These are phyloP conservation scores for Scedosporium aurantiacum DNA, from an alignment of 2,329 filamentous ascomycete species.

Conservation along the genomic window DNA sequence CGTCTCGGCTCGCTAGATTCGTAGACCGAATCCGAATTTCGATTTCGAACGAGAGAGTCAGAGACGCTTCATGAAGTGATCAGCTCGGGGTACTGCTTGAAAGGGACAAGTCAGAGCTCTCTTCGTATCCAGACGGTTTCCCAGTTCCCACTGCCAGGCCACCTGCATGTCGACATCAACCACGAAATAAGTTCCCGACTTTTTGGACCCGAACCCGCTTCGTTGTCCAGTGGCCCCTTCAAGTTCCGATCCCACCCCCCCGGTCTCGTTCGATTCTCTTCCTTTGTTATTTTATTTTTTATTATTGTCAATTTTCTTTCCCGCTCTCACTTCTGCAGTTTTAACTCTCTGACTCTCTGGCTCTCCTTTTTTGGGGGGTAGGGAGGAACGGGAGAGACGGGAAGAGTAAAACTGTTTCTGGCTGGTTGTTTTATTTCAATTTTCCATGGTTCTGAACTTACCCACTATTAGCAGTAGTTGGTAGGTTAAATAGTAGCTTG, in stretches of 20 bases:
- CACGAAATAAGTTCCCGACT: not conserved
- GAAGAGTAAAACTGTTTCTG: too few species aligned
- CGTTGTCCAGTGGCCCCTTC: not conserved
- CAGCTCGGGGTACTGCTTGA: not conserved
- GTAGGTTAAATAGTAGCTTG: not conserved
- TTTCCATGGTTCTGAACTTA: too few species aligned
- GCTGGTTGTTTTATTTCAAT: too few species aligned
- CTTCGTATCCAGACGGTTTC: too few species aligned
- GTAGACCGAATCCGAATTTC: not conserved
- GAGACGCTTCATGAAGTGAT: not conserved
- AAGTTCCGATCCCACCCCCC: not conserved
- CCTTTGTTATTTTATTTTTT: not conserved
- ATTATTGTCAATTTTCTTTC: not conserved
- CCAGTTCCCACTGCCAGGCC: not conserved
- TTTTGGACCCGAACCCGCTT: not conserved
- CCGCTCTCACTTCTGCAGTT: not conserved
- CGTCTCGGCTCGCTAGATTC: not conserved
- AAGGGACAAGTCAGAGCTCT: too few species aligned
- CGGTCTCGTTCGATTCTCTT: not conserved
- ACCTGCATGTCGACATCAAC: not conserved
- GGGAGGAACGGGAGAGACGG: too few species aligned
- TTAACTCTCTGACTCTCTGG: not conserved
- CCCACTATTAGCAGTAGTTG: not conserved
- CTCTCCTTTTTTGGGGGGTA: too few species aligned
- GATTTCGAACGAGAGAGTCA: not conserved